phyloP scores from a whole-genome alignment of 371 early-diverging fungal species.

The Umbelopsis sp. region DNA sequence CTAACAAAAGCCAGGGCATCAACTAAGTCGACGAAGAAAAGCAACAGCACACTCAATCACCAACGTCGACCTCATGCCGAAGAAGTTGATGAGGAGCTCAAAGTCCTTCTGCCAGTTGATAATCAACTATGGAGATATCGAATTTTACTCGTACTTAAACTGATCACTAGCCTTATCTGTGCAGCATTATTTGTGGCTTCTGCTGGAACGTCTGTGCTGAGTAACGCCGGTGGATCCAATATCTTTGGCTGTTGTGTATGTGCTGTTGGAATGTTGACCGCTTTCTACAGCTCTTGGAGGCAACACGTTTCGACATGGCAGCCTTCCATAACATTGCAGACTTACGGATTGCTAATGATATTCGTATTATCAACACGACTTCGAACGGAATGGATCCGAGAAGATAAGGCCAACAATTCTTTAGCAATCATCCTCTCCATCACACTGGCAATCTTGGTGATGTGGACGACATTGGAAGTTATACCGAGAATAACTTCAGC shows the following conservation, averaged over 20 bases:
- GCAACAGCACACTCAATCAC: background rate
- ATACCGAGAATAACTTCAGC: background rate
- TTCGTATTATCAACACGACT: background rate
- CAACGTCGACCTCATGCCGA: background rate
- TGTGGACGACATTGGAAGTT: background rate
- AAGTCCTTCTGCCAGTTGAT: background rate
- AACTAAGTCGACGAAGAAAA: background rate
- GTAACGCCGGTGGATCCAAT: slow-evolving; percentile 19
- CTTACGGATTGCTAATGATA: background rate
- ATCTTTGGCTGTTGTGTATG: slow-evolving; percentile 11
- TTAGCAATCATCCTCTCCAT: slow-evolving; percentile 11
- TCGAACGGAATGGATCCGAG: slow-evolving; percentile 14
- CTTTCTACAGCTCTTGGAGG: slow-evolving; percentile 10
- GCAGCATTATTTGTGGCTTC: background rate
- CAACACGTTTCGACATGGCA: slow-evolving; percentile 18
- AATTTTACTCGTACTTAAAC: background rate
- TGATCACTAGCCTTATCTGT: background rate
- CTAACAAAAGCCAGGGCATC: background rate
- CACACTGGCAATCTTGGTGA: background rate
- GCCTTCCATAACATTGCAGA: background rate
- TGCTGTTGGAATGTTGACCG: background rate
- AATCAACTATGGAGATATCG: slow-evolving; percentile 1
- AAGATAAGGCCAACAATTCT: background rate
- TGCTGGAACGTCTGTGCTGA: slow-evolving; percentile 2
- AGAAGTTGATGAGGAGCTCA: background rate